phyloP scores from a whole-genome alignment of 1,284 basidiomycete species.

The Pseudozyma thailandica region DNA sequence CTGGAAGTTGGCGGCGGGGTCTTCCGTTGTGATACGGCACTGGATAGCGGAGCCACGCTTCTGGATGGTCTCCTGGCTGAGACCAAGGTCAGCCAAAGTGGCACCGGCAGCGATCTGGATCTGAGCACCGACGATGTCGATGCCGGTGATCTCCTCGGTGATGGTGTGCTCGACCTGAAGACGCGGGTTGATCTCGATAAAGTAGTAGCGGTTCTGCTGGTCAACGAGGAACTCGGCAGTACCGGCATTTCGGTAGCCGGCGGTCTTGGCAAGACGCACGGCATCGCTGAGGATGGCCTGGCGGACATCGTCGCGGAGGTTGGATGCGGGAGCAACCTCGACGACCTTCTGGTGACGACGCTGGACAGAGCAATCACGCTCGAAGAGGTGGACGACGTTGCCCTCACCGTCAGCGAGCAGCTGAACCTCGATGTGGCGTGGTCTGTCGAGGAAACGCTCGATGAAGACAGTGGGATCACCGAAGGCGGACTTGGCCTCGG shows the following conservation, averaged over 20 bases:
- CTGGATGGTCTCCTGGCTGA: constrained; percentile 95
- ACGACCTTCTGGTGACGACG: constrained; percentile 99
- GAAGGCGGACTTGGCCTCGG: constrained; percentile 94
- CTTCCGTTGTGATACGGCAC: constrained; percentile 99
- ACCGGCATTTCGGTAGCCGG: constrained; percentile 98
- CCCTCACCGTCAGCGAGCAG: constrained; percentile 99
- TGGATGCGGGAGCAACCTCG: constrained; percentile 95
- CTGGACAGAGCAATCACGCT: constrained; percentile 99
- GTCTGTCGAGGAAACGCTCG: constrained; percentile 98
- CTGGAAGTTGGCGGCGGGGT: constrained; percentile 89
- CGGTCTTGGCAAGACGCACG: constrained; percentile 94
- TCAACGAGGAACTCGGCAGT: constrained; percentile 99
- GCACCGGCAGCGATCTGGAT: constrained; percentile 96
- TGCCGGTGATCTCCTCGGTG: constrained; percentile 98
- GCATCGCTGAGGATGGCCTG: constrained; percentile 98
- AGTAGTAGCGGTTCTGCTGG: constrained; percentile 91
- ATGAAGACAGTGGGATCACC: constrained; percentile 98
- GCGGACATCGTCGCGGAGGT: constrained; percentile 89
- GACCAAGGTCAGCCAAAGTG: constrained; percentile 90
- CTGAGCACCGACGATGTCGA: constrained; percentile 97
- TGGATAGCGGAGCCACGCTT: constrained; percentile 98
- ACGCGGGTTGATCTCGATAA: constrained; percentile 99
- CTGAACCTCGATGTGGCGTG: constrained; percentile 98
- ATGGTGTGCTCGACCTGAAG: constrained; percentile 97
- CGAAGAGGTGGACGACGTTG: constrained; percentile 98